Conservation (phyloP, 2,329 filamentous ascomycete genomes). For the Magnaporthiopsis incrustans region DNA sequence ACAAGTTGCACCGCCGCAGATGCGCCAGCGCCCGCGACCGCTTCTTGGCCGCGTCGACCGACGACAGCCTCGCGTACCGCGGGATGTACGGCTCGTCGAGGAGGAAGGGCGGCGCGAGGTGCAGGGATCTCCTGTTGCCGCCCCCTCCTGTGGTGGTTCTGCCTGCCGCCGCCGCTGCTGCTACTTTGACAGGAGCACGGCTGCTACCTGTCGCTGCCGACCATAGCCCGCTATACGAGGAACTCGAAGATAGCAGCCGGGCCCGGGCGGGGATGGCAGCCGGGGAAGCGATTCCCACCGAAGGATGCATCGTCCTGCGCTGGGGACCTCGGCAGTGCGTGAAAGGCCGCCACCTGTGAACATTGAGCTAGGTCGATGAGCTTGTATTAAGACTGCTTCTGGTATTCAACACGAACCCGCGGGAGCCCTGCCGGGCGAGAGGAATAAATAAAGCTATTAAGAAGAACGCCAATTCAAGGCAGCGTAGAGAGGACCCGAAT, state of each 20-base stretch:
- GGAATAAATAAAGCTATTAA: neutral
- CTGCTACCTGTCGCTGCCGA: neutral
- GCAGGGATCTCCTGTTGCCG: slow-evolving; percentile 24
- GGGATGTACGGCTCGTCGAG: slow-evolving; percentile 63
- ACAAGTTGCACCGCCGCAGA: slow-evolving; percentile 72
- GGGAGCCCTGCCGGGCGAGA: too few relatives aligned
- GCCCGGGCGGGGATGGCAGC: neutral
- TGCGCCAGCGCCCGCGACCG: slow-evolving; percentile 67
- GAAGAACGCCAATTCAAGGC: neutral
- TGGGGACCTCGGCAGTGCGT: neutral
- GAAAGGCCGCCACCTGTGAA: too few relatives aligned
- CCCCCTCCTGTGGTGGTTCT: neutral
- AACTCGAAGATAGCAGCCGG: neutral
- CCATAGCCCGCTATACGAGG: neutral
- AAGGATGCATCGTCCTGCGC: neutral
- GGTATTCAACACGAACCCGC: too few relatives aligned
- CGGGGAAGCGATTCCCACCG: neutral
- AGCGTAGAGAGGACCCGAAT: neutral
- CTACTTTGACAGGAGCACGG: neutral
- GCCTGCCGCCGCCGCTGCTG: too few relatives aligned
- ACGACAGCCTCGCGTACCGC: slow-evolving; percentile 60
- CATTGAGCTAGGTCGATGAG: neutral
- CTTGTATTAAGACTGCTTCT: too few relatives aligned
- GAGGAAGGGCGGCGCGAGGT: slow-evolving; percentile 58
- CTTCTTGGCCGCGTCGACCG: slow-evolving; percentile 64